phyloP scores from a whole-genome alignment of 2,329 filamentous ascomycete species.

The Arthrobotrys musiformis region DNA sequence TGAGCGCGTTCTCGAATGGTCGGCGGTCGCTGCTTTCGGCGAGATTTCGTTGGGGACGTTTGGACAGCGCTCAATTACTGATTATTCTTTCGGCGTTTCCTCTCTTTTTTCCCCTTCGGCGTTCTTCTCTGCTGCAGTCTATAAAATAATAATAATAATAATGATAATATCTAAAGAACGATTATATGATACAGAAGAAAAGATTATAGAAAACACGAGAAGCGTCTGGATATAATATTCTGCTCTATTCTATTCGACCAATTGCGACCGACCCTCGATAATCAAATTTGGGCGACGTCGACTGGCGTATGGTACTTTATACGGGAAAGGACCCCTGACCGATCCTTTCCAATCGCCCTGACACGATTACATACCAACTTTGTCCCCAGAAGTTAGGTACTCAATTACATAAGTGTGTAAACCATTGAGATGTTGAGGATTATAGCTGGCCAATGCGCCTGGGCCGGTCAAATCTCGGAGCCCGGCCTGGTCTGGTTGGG shows the following conservation, averaged over 20 bases:
- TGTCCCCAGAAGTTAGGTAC: too few species aligned
- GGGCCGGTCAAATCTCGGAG: constrained; percentile 13
- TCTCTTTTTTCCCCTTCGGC: background rate
- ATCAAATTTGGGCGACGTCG: too few species aligned
- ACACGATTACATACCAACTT: constrained; percentile 4
- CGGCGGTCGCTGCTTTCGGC: constrained; percentile 39
- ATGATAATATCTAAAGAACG: background rate
- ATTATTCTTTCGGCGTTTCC: background rate
- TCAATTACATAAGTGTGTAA: too few species aligned
- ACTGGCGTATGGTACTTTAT: too few species aligned
- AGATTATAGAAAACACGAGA: background rate
- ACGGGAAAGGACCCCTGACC: background rate
- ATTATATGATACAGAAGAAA: background rate
- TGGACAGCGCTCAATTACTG: too few species aligned
- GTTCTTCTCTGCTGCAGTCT: background rate
- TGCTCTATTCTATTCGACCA: too few species aligned
- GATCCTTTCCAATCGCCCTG: constrained; percentile 13
- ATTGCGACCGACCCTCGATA: too few species aligned
- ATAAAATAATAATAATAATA: background rate
- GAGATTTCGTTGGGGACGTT: constrained; percentile 50
- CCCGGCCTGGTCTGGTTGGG: constrained; percentile 43
- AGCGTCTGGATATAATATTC: too few species aligned
- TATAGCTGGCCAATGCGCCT: background rate
- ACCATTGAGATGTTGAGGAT: constrained; percentile 25
- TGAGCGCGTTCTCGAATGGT: constrained; percentile 19